phyloP scores from a whole-genome alignment of 176 grass and related monocot species.

The Chrysopogon serrulatus region DNA sequence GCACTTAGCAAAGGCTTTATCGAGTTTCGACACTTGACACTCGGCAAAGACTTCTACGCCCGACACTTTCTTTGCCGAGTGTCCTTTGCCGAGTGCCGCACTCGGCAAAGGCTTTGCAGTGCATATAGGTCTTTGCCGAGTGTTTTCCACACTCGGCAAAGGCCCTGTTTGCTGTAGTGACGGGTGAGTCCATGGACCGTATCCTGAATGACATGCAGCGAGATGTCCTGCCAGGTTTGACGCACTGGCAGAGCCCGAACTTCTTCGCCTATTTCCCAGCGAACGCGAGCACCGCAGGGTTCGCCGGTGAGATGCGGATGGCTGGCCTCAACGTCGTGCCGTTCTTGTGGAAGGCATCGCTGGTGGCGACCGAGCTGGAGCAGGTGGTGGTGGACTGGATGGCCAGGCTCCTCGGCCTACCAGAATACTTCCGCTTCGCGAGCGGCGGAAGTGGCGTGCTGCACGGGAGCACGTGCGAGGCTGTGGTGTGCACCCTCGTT shows the following conservation, averaged over 20 bases:
- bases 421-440: constrained; percentile 17
- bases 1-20: too few species aligned
- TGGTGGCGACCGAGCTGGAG: constrained; percentile 41
- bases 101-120: too few species aligned
- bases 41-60: too few species aligned
- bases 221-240: constrained; percentile 36
- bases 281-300: too few species aligned
- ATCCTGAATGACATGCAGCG: constrained; percentile 28
- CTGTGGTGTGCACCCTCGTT: constrained; percentile 45
- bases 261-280: constrained; percentile 40
- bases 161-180: too few species aligned
- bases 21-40: too few species aligned
- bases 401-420: constrained; percentile 15
- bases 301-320: too few species aligned
- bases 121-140: too few species aligned
- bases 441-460: constrained; percentile 47
- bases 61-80: too few species aligned
- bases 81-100: too few species aligned
- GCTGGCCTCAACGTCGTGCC: too few species aligned
- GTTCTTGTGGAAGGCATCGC: constrained; percentile 48
- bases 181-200: constrained; percentile 5
- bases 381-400: constrained; percentile 47
- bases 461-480: constrained; percentile 51
- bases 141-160: too few species aligned
- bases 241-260: constrained; percentile 55